phyloP scores from a whole-genome alignment of 169 alveolate species.

The Neospora caninum region DNA sequence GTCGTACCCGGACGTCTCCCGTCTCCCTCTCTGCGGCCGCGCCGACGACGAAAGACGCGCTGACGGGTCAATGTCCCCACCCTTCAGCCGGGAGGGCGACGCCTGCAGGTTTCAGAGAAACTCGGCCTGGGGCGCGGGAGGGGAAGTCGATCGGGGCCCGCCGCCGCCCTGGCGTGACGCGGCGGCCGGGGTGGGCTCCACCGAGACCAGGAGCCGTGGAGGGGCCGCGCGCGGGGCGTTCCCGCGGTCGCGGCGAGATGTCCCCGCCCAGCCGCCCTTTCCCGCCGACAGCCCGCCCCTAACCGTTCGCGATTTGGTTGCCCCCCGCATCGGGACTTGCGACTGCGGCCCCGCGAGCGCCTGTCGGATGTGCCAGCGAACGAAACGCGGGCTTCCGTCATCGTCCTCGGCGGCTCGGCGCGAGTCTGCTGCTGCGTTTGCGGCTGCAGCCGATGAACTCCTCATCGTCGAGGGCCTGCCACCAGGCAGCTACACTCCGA shows the following conservation, averaged over 20 bases:
- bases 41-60: not conserved
- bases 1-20: not conserved
- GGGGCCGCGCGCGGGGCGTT: too few species aligned
- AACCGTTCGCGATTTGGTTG: not conserved
- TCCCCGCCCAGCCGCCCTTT: not conserved
- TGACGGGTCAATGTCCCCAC: too few species aligned
- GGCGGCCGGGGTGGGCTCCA: not conserved
- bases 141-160: not conserved
- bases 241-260: not conserved
- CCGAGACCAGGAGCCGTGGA: too few species aligned
- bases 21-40: not conserved
- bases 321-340: not conserved
- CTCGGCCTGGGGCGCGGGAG: not conserved
- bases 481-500: not conserved
- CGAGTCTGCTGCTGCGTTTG: not conserved
- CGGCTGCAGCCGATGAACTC: slow-evolving; percentile 19
- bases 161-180: not conserved
- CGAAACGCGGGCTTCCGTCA: not conserved
- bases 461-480: not conserved
- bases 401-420: not conserved
- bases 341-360: not conserved
- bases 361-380: not conserved
- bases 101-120: not conserved
- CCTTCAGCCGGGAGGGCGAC: not conserved
- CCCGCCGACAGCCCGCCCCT: not conserved